A percentile compares a stretch with the other conserved stretches of the same genome.
phyloP scores from a whole-genome alignment of 164 flowering plant genomes.

The Echeveria elegans region DNA sequence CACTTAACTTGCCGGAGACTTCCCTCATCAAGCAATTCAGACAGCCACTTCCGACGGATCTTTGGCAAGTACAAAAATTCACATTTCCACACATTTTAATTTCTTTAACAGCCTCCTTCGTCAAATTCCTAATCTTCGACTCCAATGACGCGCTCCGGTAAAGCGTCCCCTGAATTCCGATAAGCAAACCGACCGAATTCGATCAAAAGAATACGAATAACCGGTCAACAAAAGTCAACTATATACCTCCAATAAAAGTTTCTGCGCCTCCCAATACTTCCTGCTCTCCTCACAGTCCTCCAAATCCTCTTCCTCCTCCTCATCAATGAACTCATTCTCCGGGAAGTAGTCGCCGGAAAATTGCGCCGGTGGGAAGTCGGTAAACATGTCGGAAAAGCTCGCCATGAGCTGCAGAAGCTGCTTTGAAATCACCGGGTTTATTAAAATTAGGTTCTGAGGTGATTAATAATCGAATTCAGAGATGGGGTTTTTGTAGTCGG shows the following conservation, averaged over 20 bases:
- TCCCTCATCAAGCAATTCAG: constrained; percentile 44
- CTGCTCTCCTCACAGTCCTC: constrained; percentile 16
- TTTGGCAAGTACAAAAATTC: constrained; percentile 29
- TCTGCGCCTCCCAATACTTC: constrained; percentile 31
- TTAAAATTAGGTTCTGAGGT: too few relatives aligned
- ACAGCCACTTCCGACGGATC: constrained; percentile 28
- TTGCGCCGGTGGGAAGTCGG: constrained; percentile 20
- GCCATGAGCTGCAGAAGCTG: constrained; percentile 10
- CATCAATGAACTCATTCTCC: constrained; percentile 12
- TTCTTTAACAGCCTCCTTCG: constrained; percentile 37
- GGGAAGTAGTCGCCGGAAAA: neutral
- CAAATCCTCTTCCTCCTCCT: constrained; percentile 18
- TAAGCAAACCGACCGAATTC: neutral
- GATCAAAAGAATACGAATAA: too few relatives aligned
- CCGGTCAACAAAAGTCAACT: constrained; percentile 4
- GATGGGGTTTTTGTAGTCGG: neutral
- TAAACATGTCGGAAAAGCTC: constrained; percentile 31
- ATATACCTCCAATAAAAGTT: constrained; percentile 25
- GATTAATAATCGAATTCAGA: too few relatives aligned
- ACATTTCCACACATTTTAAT: constrained; percentile 14
- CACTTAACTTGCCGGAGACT: constrained; percentile 32
- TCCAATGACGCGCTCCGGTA: constrained; percentile 40
- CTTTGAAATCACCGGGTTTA: neutral
- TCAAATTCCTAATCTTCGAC: constrained; percentile 29
- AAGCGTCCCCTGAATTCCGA: constrained; percentile 32